phyloP scores from a whole-genome alignment of 331 rosid genomes.

The Spiraea crenata region DNA sequence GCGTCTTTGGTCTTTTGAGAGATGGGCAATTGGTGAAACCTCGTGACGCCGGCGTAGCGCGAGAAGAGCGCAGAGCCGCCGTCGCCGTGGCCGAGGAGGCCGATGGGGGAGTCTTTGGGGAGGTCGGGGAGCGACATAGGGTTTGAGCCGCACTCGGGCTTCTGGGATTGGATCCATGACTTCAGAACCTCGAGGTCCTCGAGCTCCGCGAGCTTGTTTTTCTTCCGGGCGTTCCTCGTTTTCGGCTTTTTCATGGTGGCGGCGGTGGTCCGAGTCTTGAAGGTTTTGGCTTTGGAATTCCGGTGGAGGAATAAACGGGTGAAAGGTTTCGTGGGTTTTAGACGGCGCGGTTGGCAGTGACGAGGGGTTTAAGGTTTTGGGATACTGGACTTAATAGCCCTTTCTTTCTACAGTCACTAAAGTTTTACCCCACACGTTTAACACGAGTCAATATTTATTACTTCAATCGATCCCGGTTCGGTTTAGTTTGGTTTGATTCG shows the following conservation, averaged over 20 bases:
- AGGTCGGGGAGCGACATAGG: constrained; percentile 70
- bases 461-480: no score
- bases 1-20: constrained; percentile 70
- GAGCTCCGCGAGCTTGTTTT: constrained; percentile 45
- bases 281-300: neutral
- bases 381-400: no score
- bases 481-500: no score
- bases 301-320: neutral
- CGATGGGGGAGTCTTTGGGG: constrained; percentile 36
- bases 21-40: constrained; percentile 63
- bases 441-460: no score
- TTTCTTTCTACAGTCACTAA: no score
- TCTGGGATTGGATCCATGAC: constrained; percentile 71
- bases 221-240: constrained; percentile 49
- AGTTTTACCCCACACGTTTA: no score
- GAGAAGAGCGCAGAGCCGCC: constrained; percentile 33
- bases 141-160: constrained; percentile 74
- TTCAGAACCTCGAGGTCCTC: constrained; percentile 54
- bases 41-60: constrained; percentile 58
- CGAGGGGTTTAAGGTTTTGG: neutral
- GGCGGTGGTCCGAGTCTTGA: neutral
- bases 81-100: constrained; percentile 22
- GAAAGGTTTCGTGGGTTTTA: constrained; percentile 9
- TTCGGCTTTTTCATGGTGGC: constrained; percentile 55
- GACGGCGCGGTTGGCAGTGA: neutral